These are phyloP conservation scores for Celoporthe dispersa DNA, from an alignment of 2,329 filamentous ascomycete species.

Conservation along the genomic window DNA sequence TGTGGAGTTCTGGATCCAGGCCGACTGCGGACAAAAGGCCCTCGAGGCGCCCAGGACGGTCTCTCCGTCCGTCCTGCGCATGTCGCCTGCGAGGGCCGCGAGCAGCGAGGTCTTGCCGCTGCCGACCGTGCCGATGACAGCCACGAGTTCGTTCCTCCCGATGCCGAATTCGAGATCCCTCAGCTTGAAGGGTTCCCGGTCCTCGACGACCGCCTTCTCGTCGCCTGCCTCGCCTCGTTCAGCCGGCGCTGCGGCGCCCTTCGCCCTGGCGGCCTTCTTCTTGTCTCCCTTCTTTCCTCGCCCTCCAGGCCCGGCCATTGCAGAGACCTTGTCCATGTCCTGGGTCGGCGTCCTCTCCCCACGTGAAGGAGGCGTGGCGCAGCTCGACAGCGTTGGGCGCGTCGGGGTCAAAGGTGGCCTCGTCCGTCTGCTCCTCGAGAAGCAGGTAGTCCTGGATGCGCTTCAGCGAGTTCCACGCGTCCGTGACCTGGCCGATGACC, in stretches of 20 bases:
- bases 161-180: constrained; percentile 69
- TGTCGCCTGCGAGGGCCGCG: constrained; percentile 88
- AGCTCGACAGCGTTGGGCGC: constrained; percentile 74
- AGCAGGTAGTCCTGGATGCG: constrained; percentile 88
- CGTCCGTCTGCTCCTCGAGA: constrained; percentile 82
- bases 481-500: constrained; percentile 86
- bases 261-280: constrained; percentile 43
- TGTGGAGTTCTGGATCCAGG: constrained; percentile 95
- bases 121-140: constrained; percentile 86
- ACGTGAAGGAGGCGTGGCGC: constrained; percentile 78
- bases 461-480: constrained; percentile 82
- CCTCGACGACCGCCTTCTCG: constrained; percentile 52
- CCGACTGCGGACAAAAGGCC: constrained; percentile 94
- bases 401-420: constrained; percentile 60
- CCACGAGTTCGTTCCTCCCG: constrained; percentile 76
- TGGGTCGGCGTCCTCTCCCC: constrained; percentile 73
- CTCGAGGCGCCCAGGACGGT: constrained; percentile 77
- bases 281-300: constrained; percentile 51
- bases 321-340: constrained; percentile 50
- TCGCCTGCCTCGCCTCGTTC: constrained; percentile 43
- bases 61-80: constrained; percentile 79
- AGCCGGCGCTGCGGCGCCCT: constrained; percentile 32
- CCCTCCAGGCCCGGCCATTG: constrained; percentile 41
- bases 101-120: constrained; percentile 90
- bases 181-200: constrained; percentile 69